Evolutionary conservation across 495 filamentous ascomycete genomes (phyloP).

Genomic region (Penicillium antarcticum): DNA sequence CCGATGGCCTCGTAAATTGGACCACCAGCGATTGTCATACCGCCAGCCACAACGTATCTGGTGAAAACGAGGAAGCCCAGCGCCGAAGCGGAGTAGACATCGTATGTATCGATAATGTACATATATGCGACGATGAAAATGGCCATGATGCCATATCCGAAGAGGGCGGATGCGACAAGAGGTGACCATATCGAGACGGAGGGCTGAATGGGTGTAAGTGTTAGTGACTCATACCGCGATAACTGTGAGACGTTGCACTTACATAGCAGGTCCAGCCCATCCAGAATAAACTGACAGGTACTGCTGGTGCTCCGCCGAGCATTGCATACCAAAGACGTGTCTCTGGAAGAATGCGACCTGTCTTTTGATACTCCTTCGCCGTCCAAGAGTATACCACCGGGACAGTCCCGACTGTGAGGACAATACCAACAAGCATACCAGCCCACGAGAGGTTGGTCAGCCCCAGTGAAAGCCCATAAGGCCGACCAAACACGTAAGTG

Average conservation of each 20-base stretch:
- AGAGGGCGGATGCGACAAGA: conserved; percentile 43
- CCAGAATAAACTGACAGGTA: conserved; percentile 58
- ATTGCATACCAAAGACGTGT: conserved; percentile 3
- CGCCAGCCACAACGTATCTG: conserved; percentile 49
- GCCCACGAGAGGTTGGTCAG: conserved; percentile 52
- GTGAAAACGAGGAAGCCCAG: conserved; percentile 49
- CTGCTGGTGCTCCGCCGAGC: conserved; percentile 2
- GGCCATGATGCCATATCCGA: conserved; percentile 53
- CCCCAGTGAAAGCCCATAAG: conserved; percentile 47
- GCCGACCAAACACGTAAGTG: conserved; percentile 54
- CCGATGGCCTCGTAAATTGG: conserved; percentile 54
- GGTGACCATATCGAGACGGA: conserved; percentile 54
- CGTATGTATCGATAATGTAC: conserved; percentile 57
- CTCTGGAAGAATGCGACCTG: neutral
- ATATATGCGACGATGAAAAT: conserved; percentile 52
- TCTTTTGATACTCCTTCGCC: neutral
- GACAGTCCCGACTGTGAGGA: conserved; percentile 39
- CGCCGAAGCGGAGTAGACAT: conserved; percentile 38
- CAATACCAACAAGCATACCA: conserved; percentile 52
- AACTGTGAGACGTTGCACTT: neutral
- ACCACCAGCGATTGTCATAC: conserved; percentile 45
- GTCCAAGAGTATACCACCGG: conserved; percentile 42
- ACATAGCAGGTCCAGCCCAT: conserved; percentile 55
- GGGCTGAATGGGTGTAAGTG: conserved; percentile 1
- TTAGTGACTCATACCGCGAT: neutral